phyloP scores from a whole-genome alignment of 768 basidiomycete species.

The Amanita jacksonii region DNA sequence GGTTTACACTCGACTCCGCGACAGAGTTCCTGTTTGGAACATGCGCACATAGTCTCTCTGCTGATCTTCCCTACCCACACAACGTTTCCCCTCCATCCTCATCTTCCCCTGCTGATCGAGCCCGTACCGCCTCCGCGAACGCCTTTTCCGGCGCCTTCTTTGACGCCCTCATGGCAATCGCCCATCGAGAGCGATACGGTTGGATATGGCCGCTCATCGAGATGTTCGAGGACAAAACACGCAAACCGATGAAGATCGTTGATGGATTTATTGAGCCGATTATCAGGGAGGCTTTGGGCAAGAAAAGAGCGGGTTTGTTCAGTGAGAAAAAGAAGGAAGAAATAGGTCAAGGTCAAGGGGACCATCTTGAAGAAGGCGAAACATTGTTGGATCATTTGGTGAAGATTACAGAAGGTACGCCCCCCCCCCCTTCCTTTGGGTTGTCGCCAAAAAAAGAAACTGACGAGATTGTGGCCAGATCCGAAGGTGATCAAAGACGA shows the following conservation, averaged over 20 bases:
- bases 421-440: too few relatives aligned
- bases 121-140: slow-evolving; percentile 21
- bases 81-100: slow-evolving; percentile 17
- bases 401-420: slow-evolving; percentile 34
- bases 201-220: slow-evolving; percentile 48
- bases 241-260: slow-evolving; percentile 41
- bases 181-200: slow-evolving; percentile 32
- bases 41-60: slow-evolving; percentile 43
- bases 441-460: background rate
- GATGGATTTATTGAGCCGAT: slow-evolving; percentile 45
- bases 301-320: slow-evolving; percentile 18
- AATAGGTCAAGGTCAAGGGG: slow-evolving; percentile 16
- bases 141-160: slow-evolving; percentile 39
- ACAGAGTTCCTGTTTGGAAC: slow-evolving; percentile 58
- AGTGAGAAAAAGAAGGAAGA: background rate
- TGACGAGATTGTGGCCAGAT: slow-evolving; percentile 17
- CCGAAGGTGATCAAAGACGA: slow-evolving; percentile 40
- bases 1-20: slow-evolving; percentile 60
- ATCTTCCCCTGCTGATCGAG: background rate
- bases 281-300: slow-evolving; percentile 38
- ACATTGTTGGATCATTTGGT: slow-evolving; percentile 52
- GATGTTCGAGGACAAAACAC: slow-evolving; percentile 35
- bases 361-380: slow-evolving; percentile 29
- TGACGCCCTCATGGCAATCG: slow-evolving; percentile 34
- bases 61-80: slow-evolving; percentile 43